Conservation (phyloP, 768 basidiomycete species). For the Stropharia rugosoannulata region DNA sequence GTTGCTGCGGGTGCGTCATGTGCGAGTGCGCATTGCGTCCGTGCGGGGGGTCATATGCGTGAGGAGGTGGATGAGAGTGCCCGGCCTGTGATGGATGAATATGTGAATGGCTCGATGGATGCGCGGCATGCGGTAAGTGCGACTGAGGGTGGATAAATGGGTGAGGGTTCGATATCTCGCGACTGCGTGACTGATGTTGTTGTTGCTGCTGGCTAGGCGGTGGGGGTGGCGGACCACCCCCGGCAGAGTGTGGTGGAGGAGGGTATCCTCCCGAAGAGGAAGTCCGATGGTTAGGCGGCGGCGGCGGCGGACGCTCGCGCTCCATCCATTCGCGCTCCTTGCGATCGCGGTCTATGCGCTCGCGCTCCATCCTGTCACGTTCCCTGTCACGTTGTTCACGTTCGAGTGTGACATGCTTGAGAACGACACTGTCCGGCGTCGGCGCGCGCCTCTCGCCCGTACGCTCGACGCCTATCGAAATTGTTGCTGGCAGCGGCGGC, state of each 20-base stretch:
- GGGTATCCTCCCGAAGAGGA: neutral
- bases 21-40: neutral
- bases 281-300: neutral
- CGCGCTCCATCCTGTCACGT: constrained; percentile 5
- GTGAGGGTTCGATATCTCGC: constrained; percentile 7
- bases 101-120: constrained; percentile 7
- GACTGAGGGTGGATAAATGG: constrained; percentile 9
- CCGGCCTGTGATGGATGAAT: constrained; percentile 1
- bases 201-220: neutral
- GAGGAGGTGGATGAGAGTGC: neutral
- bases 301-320: neutral
- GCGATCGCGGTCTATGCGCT: neutral
- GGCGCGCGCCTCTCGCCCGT: constrained; percentile 1
- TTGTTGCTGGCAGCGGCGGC: neutral
- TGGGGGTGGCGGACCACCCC: neutral
- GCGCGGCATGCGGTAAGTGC: neutral
- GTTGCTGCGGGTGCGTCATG: neutral
- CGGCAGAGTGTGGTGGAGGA: neutral
- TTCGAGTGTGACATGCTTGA: neutral
- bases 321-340: constrained; percentile 7
- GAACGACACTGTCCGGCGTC: constrained; percentile 9
- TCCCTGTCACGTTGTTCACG: constrained; percentile 8
- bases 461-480: constrained; percentile 10
- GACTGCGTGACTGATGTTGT: neutral
- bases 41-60: neutral